Evolutionary conservation across 768 basidiomycete genomes (phyloP).

Genomic region (Tremella mesenterica): DNA sequence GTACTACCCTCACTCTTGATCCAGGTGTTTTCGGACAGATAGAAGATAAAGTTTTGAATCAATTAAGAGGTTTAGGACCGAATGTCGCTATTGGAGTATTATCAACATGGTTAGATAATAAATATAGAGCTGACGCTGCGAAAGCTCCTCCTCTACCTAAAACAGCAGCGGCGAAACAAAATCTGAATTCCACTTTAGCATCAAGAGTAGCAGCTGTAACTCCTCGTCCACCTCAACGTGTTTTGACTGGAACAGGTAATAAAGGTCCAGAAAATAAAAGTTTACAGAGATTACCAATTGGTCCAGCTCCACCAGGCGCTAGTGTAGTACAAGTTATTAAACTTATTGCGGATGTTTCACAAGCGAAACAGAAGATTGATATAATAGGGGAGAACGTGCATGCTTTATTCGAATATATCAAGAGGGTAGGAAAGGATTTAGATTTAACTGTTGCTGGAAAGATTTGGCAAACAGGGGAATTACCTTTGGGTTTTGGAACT

Average conservation of each 20-base stretch:
- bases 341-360: constrained; percentile 35
- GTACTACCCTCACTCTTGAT: constrained; percentile 28
- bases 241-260: background rate
- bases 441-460: constrained; percentile 30
- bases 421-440: constrained; percentile 32
- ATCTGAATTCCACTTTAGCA: background rate
- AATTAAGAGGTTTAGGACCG: constrained; percentile 28
- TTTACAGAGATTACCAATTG: constrained; percentile 1
- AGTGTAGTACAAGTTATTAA: constrained; percentile 30
- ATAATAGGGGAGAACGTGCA: constrained; percentile 32
- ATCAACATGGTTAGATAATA: constrained; percentile 35
- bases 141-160: background rate
- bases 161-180: background rate
- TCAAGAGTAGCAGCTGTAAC: background rate
- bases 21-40: constrained; percentile 33
- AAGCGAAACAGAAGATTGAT: constrained; percentile 32
- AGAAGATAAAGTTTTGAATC: constrained; percentile 27
- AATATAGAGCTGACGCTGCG: constrained; percentile 15
- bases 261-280: background rate
- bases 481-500: too few species aligned
- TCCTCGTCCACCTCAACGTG: background rate
- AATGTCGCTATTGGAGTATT: constrained; percentile 33
- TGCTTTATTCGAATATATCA: constrained; percentile 31
- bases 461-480: constrained; percentile 35
- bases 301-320: constrained; percentile 33